Base-by-base conservation (phyloP, 2,329 filamentous ascomycete genomes). In the Sclerotinia borealis region DNA sequence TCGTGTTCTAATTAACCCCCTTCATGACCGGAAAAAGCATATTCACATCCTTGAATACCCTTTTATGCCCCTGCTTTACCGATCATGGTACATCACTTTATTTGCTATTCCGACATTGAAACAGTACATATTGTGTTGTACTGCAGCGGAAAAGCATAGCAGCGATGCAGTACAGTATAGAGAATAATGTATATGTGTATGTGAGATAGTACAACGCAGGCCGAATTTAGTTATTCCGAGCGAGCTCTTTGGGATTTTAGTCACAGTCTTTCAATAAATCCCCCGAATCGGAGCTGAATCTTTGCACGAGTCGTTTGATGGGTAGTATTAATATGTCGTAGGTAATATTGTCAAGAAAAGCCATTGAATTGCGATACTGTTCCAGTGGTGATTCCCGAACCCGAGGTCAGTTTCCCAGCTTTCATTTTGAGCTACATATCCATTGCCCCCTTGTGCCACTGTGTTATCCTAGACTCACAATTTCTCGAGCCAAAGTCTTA, bases 1-100 rank as follows among this genome's bases (percentile, higher is more conserved):
- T 61, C 59, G 49, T 61, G 49, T 61, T 61, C 49, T 61, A 54
- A n/a, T n/a, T 47, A 31, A 61, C 37, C 59, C n/a, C 39, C 48
- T 60, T 60, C 58, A 60, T 43, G 13, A 49, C 37, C 45, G 34
- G 17, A 61, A 34, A 51, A 55, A 54, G 37, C 37, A 54, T 54
- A 29, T 37, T 47, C 27, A 19, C 29, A 54, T 55, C 48, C 49
- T 55, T 55, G 48, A 11, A 36, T 45, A 54, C 29, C 49, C 49
- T 61, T n/a, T 34, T 17, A 47, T 61, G 27, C 50, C 49, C 59
- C 50, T 55, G 29, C 59, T 37, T 61, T 61, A 27, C 10, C 59
- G 37, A 45, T 13, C 56, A 27, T 10, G 6, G 29, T 27, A 19
- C 43, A 36, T 11, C 47, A 9, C 22, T 39, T 59, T 59, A 59